Evolutionary conservation across 106 monocot genomes (phyloP).

Genomic region (Vanilla planifolia): DNA sequence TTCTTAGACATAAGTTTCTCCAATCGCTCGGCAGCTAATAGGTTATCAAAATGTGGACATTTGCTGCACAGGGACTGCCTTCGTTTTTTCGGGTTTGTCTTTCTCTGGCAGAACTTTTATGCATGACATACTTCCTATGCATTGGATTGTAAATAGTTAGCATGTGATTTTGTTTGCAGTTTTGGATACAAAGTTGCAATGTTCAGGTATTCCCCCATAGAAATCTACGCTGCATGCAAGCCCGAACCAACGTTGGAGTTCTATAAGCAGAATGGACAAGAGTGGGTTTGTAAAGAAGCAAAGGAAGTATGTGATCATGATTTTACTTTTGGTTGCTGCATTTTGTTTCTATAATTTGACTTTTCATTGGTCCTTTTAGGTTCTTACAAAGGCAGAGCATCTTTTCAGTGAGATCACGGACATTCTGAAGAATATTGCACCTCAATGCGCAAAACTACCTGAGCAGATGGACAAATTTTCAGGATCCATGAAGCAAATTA

Average conservation of each 20-base stretch:
- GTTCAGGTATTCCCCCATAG: conserved; percentile 77
- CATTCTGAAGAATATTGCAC: conserved; percentile 34
- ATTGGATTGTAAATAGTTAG: not conserved
- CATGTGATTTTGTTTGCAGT: conserved; percentile 23
- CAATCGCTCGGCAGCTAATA: conserved; percentile 53
- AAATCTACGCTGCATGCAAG: conserved; percentile 69
- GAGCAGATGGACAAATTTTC: conserved; percentile 13
- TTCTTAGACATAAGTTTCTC: conserved; percentile 95
- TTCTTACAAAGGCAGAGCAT: conserved; percentile 23
- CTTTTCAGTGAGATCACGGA: conserved; percentile 57
- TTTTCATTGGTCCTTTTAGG: conserved; percentile 32
- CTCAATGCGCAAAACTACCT: conserved; percentile 12
- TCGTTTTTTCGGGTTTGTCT: conserved; percentile 84
- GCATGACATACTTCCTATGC: not conserved
- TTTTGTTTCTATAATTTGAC: conserved; percentile 9
- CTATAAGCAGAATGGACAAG: conserved; percentile 41
- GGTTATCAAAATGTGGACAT: conserved; percentile 81
- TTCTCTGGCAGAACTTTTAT: not conserved
- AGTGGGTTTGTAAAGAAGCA: conserved; percentile 62
- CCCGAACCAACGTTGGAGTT: conserved; percentile 65
- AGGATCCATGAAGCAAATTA: conserved; percentile 22
- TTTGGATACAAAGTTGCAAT: conserved; percentile 77
- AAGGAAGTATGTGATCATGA: conserved; percentile 38
- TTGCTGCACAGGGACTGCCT: conserved; percentile 78
- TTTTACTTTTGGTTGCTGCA: not conserved